Evolutionary conservation across 208 protist genomes (phyloP), one percentile per base, ranked within the genome.

Genomic region (Acanthamoeba sp.): DNA sequence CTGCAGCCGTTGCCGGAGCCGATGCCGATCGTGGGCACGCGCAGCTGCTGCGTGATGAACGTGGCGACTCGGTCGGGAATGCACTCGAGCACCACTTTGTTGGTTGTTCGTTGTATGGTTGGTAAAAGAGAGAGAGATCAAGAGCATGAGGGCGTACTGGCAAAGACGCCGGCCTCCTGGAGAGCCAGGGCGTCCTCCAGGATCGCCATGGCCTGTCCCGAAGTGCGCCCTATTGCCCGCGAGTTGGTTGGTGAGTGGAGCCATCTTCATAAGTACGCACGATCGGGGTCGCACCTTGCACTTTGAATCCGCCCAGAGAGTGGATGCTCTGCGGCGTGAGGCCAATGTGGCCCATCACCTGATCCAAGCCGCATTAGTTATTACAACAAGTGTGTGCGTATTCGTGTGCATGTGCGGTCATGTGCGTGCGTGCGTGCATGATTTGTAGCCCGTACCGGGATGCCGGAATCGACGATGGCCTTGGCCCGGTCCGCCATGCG

Each of bases 11-110:
- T 48, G 20, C 97, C 97, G 34, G 97, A 96, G 34, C 97, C 97
- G 62, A 98, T 98, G n/a, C 97, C 97, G 87, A 98, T 98, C 1
- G 97, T 98, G 16, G 97, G 97, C 22, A 98, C 96, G 12, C 14
- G 14, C 3, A 98, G 20, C 2, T 90, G 18, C 69, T 97, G n/a
- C 1, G 97, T 98, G 1, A 98, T 97, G 24, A 85, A 55, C 16
- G 62, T 50, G 4, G 95, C 96, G 18, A 98, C 62, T 48, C 93
- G 42, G 10, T 95, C 50, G 4, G 97, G 97, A 50, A 98, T 97
- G 48, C 95, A 95, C 66, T 98, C 97, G 9, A 98, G 89, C 6
- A 98, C 97, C 38, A 98, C 91, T 12, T 94, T 69, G 59, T 69
- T 34, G 59, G 29, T 34, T 3, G 59, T 24, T 2, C 38, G 20